Conservation (phyloP, 129 eudicot genomes). For the Solidago caesia region DNA sequence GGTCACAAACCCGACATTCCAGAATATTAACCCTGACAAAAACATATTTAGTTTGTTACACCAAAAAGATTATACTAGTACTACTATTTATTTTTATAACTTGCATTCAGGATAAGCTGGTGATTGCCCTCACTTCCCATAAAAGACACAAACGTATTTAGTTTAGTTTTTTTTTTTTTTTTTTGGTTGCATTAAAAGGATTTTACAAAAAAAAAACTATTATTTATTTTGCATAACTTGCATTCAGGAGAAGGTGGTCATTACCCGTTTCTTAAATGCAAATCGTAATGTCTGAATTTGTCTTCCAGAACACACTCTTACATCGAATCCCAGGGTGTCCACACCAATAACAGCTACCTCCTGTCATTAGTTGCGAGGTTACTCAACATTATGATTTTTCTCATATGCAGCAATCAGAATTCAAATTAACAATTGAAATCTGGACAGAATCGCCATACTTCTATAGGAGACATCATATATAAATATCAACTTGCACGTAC, state of each 20-base stretch:
- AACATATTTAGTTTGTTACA: neutral
- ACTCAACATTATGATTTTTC: slow-evolving; percentile 2
- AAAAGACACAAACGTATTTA: neutral
- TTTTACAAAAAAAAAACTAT: neutral
- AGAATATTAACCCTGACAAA: neutral
- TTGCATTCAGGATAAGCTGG: neutral
- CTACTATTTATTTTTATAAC: neutral
- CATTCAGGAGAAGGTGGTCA: neutral
- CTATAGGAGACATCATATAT: neutral
- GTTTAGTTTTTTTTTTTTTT: neutral
- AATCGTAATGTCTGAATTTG: slow-evolving; percentile 93
- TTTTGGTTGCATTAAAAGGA: neutral
- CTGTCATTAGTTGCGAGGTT: slow-evolving; percentile 44
- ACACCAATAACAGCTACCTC: slow-evolving; percentile 89
- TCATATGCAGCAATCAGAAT: slow-evolving; percentile 5
- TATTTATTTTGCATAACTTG: neutral
- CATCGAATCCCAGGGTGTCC: slow-evolving; percentile 90
- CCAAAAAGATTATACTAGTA: neutral
- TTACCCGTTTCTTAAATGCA: slow-evolving; percentile 80
- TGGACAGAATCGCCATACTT: slow-evolving; percentile 1
- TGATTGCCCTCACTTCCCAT: slow-evolving; percentile 43
- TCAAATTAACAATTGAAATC: neutral
- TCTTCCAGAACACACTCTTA: slow-evolving; percentile 89
- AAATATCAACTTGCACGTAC: neutral
- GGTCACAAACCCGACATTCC: neutral